Conservation (phyloP, 805 yeast species). For the Nakazawaea holstii region DNA sequence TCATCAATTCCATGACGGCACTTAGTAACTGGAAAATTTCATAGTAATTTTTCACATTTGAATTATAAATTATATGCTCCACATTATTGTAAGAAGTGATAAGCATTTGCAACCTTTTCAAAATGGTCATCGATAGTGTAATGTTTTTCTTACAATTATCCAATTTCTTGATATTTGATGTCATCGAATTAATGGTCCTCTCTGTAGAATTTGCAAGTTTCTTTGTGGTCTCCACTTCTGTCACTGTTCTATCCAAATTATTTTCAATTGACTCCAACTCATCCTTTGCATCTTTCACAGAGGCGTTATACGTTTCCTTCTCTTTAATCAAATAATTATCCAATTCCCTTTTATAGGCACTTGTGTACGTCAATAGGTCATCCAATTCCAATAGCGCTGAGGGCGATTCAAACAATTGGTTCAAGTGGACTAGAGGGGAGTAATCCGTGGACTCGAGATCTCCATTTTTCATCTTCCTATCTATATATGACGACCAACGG, state of each 20-base stretch:
- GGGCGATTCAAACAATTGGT: slow-evolving; percentile 44
- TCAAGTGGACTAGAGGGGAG: slow-evolving; percentile 50
- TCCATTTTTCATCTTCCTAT: background rate
- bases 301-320: slow-evolving; percentile 25
- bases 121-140: slow-evolving; percentile 76
- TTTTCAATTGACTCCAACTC: slow-evolving; percentile 15
- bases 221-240: slow-evolving; percentile 42
- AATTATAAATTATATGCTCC: slow-evolving; percentile 34
- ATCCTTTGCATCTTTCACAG: slow-evolving; percentile 19
- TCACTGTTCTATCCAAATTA: slow-evolving; percentile 36
- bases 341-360: slow-evolving; percentile 43
- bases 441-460: slow-evolving; percentile 34
- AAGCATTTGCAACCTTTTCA: slow-evolving; percentile 84
- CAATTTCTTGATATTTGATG: slow-evolving; percentile 68
- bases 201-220: slow-evolving; percentile 51
- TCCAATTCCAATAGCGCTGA: slow-evolving; percentile 47
- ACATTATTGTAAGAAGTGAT: slow-evolving; percentile 67
- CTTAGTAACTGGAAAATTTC: slow-evolving; percentile 58
- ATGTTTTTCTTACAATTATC: slow-evolving; percentile 83
- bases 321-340: slow-evolving; percentile 37
- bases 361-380: slow-evolving; percentile 41
- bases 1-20: slow-evolving; percentile 69
- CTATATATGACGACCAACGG: background rate
- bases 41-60: slow-evolving; percentile 29
- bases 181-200: slow-evolving; percentile 57